Conservation (phyloP, 345 rosid genomes). For the Moricandia moricandioides region DNA sequence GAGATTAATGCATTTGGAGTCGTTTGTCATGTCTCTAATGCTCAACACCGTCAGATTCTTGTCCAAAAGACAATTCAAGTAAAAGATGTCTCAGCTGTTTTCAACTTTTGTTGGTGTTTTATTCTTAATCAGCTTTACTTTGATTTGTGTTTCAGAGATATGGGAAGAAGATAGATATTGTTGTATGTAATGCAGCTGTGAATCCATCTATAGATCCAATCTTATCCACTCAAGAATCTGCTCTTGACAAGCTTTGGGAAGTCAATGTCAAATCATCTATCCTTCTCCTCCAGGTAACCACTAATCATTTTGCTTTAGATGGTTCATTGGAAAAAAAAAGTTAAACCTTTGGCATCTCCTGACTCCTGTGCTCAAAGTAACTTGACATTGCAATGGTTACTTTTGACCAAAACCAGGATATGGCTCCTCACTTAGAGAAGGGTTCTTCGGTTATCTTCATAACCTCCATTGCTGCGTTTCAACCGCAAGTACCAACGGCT, state of each 20-base stretch:
- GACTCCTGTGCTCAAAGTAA: too few species aligned
- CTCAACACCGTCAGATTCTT: constrained; percentile 71
- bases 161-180: constrained; percentile 67
- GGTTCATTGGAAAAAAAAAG: too few species aligned
- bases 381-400: not conserved
- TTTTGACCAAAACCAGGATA: constrained; percentile 45
- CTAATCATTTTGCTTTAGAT: too few species aligned
- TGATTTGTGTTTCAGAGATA: constrained; percentile 51
- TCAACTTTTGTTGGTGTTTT: not conserved
- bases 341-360: too few species aligned
- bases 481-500: constrained; percentile 57
- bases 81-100: not conserved
- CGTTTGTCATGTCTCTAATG: constrained; percentile 82
- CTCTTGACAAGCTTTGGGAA: constrained; percentile 90
- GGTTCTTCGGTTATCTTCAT: constrained; percentile 78
- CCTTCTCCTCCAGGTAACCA: constrained; percentile 58
- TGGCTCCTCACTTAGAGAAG: constrained; percentile 68
- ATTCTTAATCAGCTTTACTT: not conserved
- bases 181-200: constrained; percentile 76
- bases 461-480: constrained; percentile 71
- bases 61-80: constrained; percentile 68
- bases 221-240: constrained; percentile 55
- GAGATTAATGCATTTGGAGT: constrained; percentile 74
- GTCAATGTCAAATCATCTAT: constrained; percentile 79
- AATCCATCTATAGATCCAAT: constrained; percentile 67